A percentile compares a stretch with the other conserved stretches of the same genome.
These are phyloP conservation scores for Globisporangium cystogenes DNA, from an alignment of 352 stramenopile species.

Conservation along the genomic window DNA sequence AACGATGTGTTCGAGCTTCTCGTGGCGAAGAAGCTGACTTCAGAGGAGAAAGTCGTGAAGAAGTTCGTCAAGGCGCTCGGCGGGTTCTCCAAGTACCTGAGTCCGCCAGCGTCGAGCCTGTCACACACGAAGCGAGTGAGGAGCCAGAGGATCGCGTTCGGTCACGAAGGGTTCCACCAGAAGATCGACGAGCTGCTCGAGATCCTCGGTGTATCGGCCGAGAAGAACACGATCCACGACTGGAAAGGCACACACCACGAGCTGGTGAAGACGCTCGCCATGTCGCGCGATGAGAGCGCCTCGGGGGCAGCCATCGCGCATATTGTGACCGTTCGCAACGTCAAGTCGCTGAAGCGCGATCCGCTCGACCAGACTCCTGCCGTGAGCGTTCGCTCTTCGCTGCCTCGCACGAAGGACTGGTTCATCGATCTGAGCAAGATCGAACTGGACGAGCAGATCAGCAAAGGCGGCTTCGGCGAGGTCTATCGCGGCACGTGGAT, in stretches of 20 bases:
- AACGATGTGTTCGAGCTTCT: background rate
- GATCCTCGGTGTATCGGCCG: background rate
- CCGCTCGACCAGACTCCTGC: background rate
- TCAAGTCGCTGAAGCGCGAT: background rate
- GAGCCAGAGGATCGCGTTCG: constrained; percentile 1
- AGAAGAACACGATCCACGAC: background rate
- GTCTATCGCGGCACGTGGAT: constrained; percentile 1
- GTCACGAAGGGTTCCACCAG: constrained; percentile 1
- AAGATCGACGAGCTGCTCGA: constrained; percentile 7
- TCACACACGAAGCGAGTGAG: background rate
- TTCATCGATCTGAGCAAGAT: constrained; percentile 6
- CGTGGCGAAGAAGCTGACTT: background rate
- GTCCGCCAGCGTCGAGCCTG: too few relatives aligned
- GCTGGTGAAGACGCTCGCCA: background rate
- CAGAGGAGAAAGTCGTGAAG: background rate
- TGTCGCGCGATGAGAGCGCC: background rate
- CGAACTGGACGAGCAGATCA: background rate
- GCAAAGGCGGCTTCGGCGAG: background rate
- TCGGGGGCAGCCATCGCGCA: background rate
- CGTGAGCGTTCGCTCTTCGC: background rate
- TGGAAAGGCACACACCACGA: background rate
- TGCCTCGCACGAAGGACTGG: background rate
- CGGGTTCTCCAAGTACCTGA: background rate
- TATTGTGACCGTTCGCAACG: background rate
- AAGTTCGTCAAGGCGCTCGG: background rate